These are phyloP conservation scores for Agaricus subrufescens DNA, from an alignment of 768 basidiomycete genomes.

Conservation along the genomic window DNA sequence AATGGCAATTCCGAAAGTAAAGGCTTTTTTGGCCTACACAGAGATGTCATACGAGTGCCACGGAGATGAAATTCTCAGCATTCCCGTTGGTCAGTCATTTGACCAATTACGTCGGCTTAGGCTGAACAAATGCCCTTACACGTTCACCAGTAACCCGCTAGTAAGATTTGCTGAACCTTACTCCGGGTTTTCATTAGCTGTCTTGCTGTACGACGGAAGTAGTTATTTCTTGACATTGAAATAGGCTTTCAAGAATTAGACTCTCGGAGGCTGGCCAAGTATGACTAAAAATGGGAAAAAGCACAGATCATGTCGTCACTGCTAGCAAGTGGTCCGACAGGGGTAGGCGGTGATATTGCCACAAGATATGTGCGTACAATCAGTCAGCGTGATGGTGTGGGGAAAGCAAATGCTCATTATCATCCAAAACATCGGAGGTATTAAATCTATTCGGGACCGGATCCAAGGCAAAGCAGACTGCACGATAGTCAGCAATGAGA, in stretches of 20 bases:
- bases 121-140: neutral
- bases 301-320: no score
- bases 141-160: neutral
- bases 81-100: neutral
- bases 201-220: no score
- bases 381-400: neutral
- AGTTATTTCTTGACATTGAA: no score
- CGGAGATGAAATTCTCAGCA: neutral
- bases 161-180: neutral
- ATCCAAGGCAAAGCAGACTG: neutral
- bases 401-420: neutral
- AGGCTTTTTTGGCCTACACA: neutral
- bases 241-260: no score
- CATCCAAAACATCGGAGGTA: neutral
- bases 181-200: no score
- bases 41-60: neutral
- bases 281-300: no score
- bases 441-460: neutral
- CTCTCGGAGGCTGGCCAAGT: no score
- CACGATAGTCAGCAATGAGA: neutral
- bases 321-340: no score
- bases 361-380: no score
- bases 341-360: no score
- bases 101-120: neutral
- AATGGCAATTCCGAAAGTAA: neutral